A percentile compares a stretch with the other conserved stretches of the same genome.
phyloP scores from a whole-genome alignment of 106 monocot species.

The Narthecium ossifragum region DNA sequence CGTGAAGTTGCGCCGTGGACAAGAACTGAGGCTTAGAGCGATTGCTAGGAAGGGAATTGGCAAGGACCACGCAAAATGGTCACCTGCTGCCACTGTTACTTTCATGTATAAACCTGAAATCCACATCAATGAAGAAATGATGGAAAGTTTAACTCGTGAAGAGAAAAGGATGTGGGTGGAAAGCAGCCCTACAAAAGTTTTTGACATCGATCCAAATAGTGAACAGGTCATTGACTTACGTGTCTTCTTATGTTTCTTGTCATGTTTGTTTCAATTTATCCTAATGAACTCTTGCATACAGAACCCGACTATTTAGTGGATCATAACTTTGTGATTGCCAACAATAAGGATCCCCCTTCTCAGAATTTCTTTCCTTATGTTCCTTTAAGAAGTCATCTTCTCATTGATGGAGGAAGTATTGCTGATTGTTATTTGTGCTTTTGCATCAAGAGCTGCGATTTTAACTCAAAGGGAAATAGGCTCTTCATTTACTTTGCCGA shows the following conservation, averaged over 20 bases:
- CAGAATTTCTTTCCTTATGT: no score
- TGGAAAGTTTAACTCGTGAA: constrained; percentile 73
- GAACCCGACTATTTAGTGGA: no score
- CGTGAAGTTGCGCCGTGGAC: constrained; percentile 91
- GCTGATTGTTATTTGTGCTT: no score
- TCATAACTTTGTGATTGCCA: no score
- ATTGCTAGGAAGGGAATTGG: constrained; percentile 98
- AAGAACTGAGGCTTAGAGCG: constrained; percentile 88
- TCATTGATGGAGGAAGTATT: no score
- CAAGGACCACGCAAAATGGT: constrained; percentile 99
- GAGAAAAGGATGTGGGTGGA: constrained; percentile 75
- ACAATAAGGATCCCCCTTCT: no score
- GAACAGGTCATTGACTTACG: constrained; percentile 48
- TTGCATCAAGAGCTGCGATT: no score
- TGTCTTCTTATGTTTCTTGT: background rate
- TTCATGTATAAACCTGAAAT: constrained; percentile 98
- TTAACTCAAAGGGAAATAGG: no score
- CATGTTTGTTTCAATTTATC: no score
- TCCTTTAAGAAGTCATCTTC: no score
- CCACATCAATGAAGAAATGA: constrained; percentile 88
- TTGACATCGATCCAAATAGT: constrained; percentile 71
- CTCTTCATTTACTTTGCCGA: no score
- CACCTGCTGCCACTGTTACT: constrained; percentile 94
- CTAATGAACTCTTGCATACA: no score
- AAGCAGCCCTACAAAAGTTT: constrained; percentile 95